Evolutionary conservation across 2,329 filamentous ascomycete genomes (phyloP).

Genomic region (Calycina herbarum): DNA sequence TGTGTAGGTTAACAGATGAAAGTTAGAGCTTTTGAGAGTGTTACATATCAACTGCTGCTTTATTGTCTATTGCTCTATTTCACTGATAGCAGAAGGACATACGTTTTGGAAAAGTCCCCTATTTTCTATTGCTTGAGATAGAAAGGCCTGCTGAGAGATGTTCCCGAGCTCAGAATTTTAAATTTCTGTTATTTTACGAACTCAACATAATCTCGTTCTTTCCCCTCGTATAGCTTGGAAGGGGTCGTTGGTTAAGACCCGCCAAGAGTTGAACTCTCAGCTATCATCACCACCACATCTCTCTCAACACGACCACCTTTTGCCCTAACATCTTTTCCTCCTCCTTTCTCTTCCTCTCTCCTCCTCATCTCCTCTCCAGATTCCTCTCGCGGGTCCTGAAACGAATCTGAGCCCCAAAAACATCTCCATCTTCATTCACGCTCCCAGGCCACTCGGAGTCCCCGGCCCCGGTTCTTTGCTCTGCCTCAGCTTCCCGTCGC

Average conservation of each 20-base stretch:
- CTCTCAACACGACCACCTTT: not conserved
- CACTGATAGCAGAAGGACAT: no score
- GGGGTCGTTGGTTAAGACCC: not conserved
- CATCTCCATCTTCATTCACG: not conserved
- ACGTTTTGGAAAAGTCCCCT: no score
- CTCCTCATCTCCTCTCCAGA: not conserved
- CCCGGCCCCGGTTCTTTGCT: conserved; percentile 1
- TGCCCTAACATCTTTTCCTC: not conserved
- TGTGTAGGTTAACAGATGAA: no score
- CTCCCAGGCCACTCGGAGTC: not conserved
- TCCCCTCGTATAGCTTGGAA: not conserved
- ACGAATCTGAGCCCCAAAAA: not conserved
- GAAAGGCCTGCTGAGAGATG: not conserved
- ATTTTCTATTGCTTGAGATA: no score
- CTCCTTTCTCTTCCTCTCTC: not conserved
- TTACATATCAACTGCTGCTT: no score
- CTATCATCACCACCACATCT: not conserved
- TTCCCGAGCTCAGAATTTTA: not conserved
- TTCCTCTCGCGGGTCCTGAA: not conserved
- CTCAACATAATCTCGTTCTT: not conserved
- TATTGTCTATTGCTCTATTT: no score
- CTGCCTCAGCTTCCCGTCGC: not conserved
- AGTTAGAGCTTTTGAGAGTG: no score
- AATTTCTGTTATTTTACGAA: not conserved
- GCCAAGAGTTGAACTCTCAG: conserved; percentile 5